These are phyloP conservation scores for Carex kokanica DNA, from an alignment of 176 grass and related monocot species.

Conservation along the genomic window DNA sequence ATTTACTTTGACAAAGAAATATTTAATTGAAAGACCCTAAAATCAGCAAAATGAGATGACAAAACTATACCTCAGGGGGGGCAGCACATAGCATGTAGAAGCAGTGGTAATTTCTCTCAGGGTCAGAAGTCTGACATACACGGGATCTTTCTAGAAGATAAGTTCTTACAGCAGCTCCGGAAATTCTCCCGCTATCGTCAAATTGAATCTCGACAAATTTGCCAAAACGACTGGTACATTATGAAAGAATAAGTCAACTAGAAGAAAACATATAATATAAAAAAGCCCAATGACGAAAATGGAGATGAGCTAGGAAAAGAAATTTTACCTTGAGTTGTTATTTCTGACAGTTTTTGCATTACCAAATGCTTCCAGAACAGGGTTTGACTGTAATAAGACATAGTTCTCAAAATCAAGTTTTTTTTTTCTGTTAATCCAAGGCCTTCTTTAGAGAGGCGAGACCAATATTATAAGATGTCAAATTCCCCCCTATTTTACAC, in stretches of 20 bases:
- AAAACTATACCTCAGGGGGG: constrained; percentile 53
- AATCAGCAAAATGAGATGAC: background rate
- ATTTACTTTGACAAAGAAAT: constrained; percentile 17
- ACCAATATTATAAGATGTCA: background rate
- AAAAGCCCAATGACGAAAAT: constrained; percentile 10
- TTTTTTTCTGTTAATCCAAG: background rate
- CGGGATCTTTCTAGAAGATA: constrained; percentile 88
- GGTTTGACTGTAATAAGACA: constrained; percentile 65
- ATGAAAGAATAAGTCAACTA: constrained; percentile 16
- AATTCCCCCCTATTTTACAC: background rate
- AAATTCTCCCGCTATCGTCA: constrained; percentile 67
- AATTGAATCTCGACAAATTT: constrained; percentile 97
- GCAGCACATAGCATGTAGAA: constrained; percentile 92
- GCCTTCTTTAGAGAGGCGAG: background rate
- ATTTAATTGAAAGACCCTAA: background rate
- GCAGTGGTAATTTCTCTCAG: constrained; percentile 91
- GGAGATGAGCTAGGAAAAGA: background rate
- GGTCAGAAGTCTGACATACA: constrained; percentile 93
- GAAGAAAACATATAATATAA: constrained; percentile 13
- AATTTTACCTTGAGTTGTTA: constrained; percentile 79
- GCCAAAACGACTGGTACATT: constrained; percentile 63
- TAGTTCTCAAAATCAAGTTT: background rate
- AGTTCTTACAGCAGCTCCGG: constrained; percentile 87
- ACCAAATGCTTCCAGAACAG: constrained; percentile 93
- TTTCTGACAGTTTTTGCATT: constrained; percentile 94